Evolutionary conservation across 1,139 yeast genomes (phyloP).

Genomic region (Zygosaccharomyces pseudobailii): DNA sequence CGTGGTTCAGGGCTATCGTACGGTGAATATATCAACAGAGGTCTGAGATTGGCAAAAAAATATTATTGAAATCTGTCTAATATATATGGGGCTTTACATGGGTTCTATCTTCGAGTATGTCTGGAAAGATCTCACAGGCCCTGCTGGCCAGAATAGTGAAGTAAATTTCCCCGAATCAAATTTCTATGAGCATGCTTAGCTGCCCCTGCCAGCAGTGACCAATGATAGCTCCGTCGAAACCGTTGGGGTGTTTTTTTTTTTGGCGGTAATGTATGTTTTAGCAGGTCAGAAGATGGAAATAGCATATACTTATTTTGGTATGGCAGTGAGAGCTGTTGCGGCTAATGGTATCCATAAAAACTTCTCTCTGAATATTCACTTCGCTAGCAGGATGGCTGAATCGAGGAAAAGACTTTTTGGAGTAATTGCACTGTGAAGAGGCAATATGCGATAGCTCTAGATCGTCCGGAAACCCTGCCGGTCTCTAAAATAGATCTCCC

Average conservation of each 20-base stretch:
- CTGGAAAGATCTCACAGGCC: conserved; percentile 4
- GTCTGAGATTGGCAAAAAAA: conserved; percentile 4
- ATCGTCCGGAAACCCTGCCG: conserved; percentile 10
- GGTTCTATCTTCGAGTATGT: conserved; percentile 8
- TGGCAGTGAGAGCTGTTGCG: conserved; percentile 10
- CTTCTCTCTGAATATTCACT: neutral
- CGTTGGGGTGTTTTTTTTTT: conserved; percentile 8
- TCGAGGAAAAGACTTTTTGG: conserved; percentile 9
- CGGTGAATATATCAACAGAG: conserved; percentile 2
- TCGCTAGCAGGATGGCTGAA: conserved; percentile 6
- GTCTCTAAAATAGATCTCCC: conserved; percentile 10
- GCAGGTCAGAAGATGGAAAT: too few species aligned
- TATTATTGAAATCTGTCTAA: conserved; percentile 6
- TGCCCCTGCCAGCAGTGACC: conserved; percentile 10
- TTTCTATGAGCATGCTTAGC: conserved; percentile 8
- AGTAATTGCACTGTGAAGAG: conserved; percentile 9
- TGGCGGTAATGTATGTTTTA: conserved; percentile 9
- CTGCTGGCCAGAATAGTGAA: neutral
- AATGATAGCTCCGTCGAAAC: conserved; percentile 9
- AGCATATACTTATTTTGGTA: conserved; percentile 8
- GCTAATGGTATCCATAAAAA: conserved; percentile 11
- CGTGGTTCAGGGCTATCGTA: conserved; percentile 1
- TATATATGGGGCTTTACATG: conserved; percentile 11
- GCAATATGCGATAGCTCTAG: conserved; percentile 9
- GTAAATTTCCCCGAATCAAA: conserved; percentile 5